Percentiles rank a stretch among this genome's conserved stretches.
phyloP scores from a whole-genome alignment of 2,329 filamentous ascomycete genomes.

The Ceratocystis destructans region DNA sequence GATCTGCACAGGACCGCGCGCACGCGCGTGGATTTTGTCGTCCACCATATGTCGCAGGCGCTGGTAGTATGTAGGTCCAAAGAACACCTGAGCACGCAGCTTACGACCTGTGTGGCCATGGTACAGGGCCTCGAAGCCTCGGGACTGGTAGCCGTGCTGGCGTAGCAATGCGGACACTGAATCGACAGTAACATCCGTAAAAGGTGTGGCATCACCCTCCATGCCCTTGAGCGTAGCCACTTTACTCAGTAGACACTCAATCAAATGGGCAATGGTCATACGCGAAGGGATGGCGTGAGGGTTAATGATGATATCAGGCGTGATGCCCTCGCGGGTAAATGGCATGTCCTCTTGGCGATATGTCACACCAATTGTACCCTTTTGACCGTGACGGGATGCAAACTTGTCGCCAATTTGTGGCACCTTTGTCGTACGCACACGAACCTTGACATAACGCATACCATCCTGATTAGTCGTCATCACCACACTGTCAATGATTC shows the following conservation, averaged over 20 bases:
- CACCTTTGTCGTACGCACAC: constrained; percentile 92
- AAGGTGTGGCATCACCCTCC: constrained; percentile 94
- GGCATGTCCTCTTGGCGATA: constrained; percentile 98
- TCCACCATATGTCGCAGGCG: constrained; percentile 98
- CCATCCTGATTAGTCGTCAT: constrained; percentile 92
- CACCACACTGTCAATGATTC: constrained; percentile 87
- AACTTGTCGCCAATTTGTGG: constrained; percentile 99
- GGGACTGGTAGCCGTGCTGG: constrained; percentile 86
- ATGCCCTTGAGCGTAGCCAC: constrained; percentile 85
- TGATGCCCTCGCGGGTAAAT: constrained; percentile 80
- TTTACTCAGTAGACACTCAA: constrained; percentile 95
- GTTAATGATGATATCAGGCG: constrained; percentile 96
- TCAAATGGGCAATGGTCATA: constrained; percentile 99
- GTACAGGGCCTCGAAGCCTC: constrained; percentile 97
- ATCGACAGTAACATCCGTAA: constrained; percentile 94
- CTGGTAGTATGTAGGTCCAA: constrained; percentile 97
- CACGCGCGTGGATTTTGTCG: constrained; percentile 99
- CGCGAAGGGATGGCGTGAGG: constrained; percentile 98
- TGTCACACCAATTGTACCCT: constrained; percentile 97
- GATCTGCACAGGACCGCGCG: constrained; percentile 90
- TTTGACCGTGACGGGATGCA: constrained; percentile 96
- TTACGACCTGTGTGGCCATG: constrained; percentile 95
- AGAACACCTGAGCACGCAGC: constrained; percentile 85
- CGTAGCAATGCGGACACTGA: constrained; percentile 76
- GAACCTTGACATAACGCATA: constrained; percentile 90